Percentiles rank a stretch among this genome's conserved stretches.
Conservation (phyloP, 2,329 filamentous ascomycete genomes). For the Blastomyces parvus region DNA sequence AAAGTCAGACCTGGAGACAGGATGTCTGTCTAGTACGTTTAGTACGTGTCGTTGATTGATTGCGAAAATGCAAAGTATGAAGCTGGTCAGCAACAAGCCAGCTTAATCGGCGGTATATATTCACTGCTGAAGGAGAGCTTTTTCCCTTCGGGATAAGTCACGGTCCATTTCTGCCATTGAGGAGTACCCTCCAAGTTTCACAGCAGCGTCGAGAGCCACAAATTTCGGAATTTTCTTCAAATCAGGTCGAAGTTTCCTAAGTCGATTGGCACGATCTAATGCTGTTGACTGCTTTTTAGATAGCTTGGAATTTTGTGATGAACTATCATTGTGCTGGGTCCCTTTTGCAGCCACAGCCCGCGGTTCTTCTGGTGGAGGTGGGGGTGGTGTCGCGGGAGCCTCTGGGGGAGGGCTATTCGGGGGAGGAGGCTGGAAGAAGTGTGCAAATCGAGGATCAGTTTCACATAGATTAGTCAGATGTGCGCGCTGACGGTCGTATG, state of each 20-base stretch:
- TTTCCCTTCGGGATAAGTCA: slow-evolving; percentile 19
- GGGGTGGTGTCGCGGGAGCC: slow-evolving; percentile 15
- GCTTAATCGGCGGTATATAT: not conserved
- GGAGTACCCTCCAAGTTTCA: slow-evolving; percentile 26
- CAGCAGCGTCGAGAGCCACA: slow-evolving; percentile 23
- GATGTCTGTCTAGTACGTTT: not conserved
- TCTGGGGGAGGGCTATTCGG: slow-evolving; percentile 15
- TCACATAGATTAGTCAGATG: slow-evolving; percentile 49
- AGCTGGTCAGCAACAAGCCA: not conserved
- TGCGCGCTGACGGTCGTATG: slow-evolving; percentile 60
- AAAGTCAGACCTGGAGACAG: not conserved
- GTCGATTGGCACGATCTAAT: slow-evolving; percentile 24
- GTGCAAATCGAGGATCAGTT: slow-evolving; percentile 29
- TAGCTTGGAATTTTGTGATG: slow-evolving; percentile 16
- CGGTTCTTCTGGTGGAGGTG: slow-evolving; percentile 18
- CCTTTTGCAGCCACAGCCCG: slow-evolving; percentile 11
- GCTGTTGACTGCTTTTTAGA: slow-evolving; percentile 23
- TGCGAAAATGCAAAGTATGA: not conserved
- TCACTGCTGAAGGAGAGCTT: not conserved
- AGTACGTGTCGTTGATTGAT: not conserved
- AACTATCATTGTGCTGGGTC: slow-evolving; percentile 13
- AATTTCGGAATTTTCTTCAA: slow-evolving; percentile 21
- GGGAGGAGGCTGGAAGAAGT: slow-evolving; percentile 23
- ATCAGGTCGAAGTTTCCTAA: slow-evolving; percentile 26
- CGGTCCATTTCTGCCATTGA: slow-evolving; percentile 26